These are phyloP conservation scores for Fusarium metavorans DNA, from an alignment of 2,329 filamentous ascomycete species.

Conservation along the genomic window DNA sequence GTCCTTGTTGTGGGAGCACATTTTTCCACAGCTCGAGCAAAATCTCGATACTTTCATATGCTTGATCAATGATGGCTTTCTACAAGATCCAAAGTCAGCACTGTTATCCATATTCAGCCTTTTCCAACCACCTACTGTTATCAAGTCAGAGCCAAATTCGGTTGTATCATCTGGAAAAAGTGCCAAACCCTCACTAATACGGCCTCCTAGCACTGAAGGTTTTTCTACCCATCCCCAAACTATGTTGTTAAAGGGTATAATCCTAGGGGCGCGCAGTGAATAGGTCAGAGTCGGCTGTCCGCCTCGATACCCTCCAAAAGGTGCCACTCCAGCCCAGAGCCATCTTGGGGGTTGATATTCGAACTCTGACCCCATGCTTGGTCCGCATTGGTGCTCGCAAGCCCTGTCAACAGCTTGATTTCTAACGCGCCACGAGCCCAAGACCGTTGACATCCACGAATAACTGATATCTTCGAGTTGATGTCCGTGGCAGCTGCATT, in stretches of 20 bases:
- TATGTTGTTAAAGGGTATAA: fast-evolving
- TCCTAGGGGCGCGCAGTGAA: slow-evolving; percentile 13
- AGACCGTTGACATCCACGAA: background rate
- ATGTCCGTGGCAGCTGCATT: slow-evolving; percentile 22
- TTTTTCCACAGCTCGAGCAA: slow-evolving; percentile 21
- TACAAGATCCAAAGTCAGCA: background rate
- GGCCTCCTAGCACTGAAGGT: fast-evolving
- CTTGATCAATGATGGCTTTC: fast-evolving
- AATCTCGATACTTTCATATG: fast-evolving
- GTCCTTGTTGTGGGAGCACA: slow-evolving; percentile 15
- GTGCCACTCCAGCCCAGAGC: slow-evolving; percentile 18
- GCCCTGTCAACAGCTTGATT: fast-evolving
- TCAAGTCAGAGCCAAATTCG: fast-evolving
- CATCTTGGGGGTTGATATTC: slow-evolving; percentile 19
- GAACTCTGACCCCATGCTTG: fast-evolving
- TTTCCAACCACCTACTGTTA: background rate
- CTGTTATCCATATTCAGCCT: fast-evolving
- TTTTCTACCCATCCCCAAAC: fast-evolving
- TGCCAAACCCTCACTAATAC: fast-evolving
- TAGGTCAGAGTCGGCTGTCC: background rate
- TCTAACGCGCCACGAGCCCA: slow-evolving; percentile 12
- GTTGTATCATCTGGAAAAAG: slow-evolving; percentile 11
- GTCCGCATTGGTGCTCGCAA: background rate
- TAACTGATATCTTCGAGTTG: no score
- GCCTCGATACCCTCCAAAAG: background rate